phyloP scores from a whole-genome alignment of 2,329 filamentous ascomycete genomes.

The Ascocoryne sarcoides region DNA sequence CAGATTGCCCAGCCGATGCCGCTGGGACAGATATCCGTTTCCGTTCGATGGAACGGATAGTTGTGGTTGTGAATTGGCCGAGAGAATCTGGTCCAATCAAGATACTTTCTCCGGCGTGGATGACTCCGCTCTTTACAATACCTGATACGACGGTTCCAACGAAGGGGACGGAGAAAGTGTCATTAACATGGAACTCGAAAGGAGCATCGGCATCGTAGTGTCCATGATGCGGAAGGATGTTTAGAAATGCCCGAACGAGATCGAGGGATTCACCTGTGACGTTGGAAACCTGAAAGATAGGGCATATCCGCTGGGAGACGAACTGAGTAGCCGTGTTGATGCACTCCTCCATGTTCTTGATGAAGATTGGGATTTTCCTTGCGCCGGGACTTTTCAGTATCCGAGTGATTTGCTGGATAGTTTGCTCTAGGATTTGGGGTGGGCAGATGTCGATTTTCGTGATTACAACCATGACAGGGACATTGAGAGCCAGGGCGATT shows the following conservation, averaged over 20 bases:
- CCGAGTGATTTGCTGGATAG: slow-evolving; percentile 80
- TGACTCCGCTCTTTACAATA: slow-evolving; percentile 78
- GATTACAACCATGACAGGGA: slow-evolving; percentile 94
- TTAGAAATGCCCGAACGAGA: slow-evolving; percentile 84
- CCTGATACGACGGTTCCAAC: slow-evolving; percentile 94
- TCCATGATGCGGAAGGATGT: slow-evolving; percentile 89
- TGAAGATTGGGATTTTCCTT: slow-evolving; percentile 90
- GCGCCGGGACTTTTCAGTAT: slow-evolving; percentile 92
- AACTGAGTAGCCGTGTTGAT: slow-evolving; percentile 95
- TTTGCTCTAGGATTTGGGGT: slow-evolving; percentile 89
- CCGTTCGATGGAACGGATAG: slow-evolving; percentile 84
- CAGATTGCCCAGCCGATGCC: slow-evolving; percentile 84
- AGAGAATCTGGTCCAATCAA: slow-evolving; percentile 84
- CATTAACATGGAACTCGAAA: slow-evolving; percentile 93
- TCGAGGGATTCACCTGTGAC: slow-evolving; percentile 90
- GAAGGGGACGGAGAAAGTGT: slow-evolving; percentile 96
- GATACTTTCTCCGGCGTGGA: slow-evolving; percentile 84
- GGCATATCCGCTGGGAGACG: slow-evolving; percentile 88
- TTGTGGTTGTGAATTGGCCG: slow-evolving; percentile 80
- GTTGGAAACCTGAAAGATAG: slow-evolving; percentile 96
- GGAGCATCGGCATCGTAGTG: slow-evolving; percentile 82
- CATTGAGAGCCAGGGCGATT: slow-evolving; percentile 87
- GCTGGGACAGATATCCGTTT: slow-evolving; percentile 85
- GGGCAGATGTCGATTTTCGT: slow-evolving; percentile 99
- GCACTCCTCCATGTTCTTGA: slow-evolving; percentile 83